Base-by-base conservation (phyloP, 2,329 filamentous ascomycete species). In the Calonectria ilicicola region DNA sequence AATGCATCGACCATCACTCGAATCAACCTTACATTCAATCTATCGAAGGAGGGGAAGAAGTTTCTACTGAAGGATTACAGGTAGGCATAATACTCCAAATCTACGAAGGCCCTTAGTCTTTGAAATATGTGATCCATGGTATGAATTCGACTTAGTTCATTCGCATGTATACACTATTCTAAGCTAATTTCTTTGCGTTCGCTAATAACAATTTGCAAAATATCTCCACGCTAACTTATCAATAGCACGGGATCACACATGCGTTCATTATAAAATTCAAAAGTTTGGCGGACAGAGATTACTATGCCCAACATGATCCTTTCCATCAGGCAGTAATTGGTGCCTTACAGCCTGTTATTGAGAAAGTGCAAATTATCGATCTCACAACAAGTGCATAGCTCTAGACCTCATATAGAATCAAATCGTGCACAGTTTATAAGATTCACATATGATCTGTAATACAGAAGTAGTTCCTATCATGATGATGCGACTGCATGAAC, bases 281-380 rank as follows among this genome's bases (percentile, higher is more conserved):
- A 2, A 51, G 17, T 17, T 2, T 6, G 1, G 17, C 15, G 21
- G 62, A 65, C 23, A 46, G 62, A 6, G 46, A 65, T 46, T 51
- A 65, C n/a, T 65, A 65, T 17, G 62, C 46, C 1, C 27, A 38
- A 14, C 38, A 19, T 10, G 62, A 65, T 19, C 44, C 62, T 14
- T 46, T 32, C 35, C 62, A 65, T 19, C 62, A 65, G n/a, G 14
- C 15, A 10, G 44, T 65, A 14, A 65, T 65, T 29, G 14, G 32
- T 5, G 62, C 62, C 5, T 46, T 65, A 40, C 62, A 65, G 21
- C 44, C 27, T 15, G 44, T 32, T 5, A 38, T 65, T 38, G 46
- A 51, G 2, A 65, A 65, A 21, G 62, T 65, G 2, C 62, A 65
- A 21, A 65, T 65, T 27, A 49, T 65, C 5, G 62, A 65, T 23